Evolutionary conservation across 1,284 basidiomycete species (phyloP).

Genomic region (Rhodofomes roseus): DNA sequence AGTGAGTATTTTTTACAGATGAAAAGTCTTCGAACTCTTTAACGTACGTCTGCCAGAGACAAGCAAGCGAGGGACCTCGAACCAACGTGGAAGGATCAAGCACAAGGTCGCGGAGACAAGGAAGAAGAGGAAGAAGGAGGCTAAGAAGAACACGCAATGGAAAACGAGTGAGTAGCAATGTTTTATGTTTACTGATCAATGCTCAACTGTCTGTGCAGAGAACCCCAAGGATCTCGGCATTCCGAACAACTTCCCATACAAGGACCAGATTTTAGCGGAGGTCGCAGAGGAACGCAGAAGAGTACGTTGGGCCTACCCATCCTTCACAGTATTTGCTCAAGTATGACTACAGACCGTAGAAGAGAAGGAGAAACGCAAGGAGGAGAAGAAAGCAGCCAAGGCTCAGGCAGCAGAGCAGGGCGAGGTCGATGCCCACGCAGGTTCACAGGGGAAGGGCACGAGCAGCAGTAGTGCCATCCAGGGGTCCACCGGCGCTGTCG

Average conservation of each 20-base stretch:
- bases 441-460: background rate
- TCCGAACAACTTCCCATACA: constrained; percentile 96
- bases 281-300: constrained; percentile 75
- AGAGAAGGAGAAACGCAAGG: constrained; percentile 63
- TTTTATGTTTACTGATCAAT: background rate
- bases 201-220: constrained; percentile 34
- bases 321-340: background rate
- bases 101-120: constrained; percentile 78
- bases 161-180: constrained; percentile 74
- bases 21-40: background rate
- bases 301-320: constrained; percentile 38
- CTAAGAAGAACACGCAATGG: constrained; percentile 86
- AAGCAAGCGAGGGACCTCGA: constrained; percentile 72
- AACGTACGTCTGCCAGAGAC: constrained; percentile 60
- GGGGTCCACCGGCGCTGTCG: constrained; percentile 33
- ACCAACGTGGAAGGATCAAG: constrained; percentile 74
- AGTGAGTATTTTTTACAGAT: constrained; percentile 38
- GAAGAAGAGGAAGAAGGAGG: constrained; percentile 75
- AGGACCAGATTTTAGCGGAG: constrained; percentile 94
- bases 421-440: constrained; percentile 23
- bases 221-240: constrained; percentile 91
- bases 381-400: constrained; percentile 51
- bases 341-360: constrained; percentile 49
- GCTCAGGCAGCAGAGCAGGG: constrained; percentile 21
- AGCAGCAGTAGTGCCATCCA: constrained; percentile 6